These are phyloP conservation scores for Epichloe sp. DNA, from an alignment of 2,329 filamentous ascomycete genomes.

Conservation along the genomic window DNA sequence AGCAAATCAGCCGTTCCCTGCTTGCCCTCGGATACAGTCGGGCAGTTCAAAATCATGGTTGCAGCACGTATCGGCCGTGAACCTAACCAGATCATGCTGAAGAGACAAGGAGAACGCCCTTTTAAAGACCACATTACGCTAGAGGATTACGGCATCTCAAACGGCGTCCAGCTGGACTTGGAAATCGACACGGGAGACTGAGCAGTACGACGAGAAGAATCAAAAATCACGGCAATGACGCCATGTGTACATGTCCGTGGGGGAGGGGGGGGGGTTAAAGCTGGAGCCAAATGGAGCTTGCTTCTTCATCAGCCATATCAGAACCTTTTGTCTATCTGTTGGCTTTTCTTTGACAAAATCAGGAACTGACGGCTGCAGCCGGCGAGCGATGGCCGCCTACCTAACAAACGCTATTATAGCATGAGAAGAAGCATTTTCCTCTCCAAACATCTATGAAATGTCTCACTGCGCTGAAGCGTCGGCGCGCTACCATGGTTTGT, in stretches of 20 bases:
- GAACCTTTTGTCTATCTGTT: no score
- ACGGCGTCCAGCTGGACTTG: slow-evolving; percentile 61
- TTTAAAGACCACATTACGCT: slow-evolving; percentile 85
- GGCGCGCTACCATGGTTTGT: no score
- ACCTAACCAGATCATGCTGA: slow-evolving; percentile 81
- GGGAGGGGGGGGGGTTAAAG: neutral
- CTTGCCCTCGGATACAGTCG: slow-evolving; percentile 69
- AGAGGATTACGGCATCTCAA: slow-evolving; percentile 87
- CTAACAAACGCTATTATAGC: no score
- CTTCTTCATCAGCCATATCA: neutral
- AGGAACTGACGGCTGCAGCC: no score
- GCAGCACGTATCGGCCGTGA: slow-evolving; percentile 79
- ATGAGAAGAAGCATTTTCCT: no score
- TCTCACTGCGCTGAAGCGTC: no score
- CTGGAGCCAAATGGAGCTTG: neutral
- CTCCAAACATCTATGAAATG: no score
- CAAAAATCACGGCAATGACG: neutral
- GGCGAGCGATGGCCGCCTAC: no score
- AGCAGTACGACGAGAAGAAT: slow-evolving; percentile 9
- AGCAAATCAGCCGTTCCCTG: slow-evolving; percentile 94
- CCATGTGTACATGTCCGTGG: neutral
- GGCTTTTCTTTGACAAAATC: no score
- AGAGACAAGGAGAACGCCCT: slow-evolving; percentile 80
- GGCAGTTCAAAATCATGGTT: slow-evolving; percentile 82
- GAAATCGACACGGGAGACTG: slow-evolving; percentile 49